These are phyloP conservation scores for Debaryomyces subglobosus DNA, from an alignment of 1,139 yeast species.

Conservation along the genomic window DNA sequence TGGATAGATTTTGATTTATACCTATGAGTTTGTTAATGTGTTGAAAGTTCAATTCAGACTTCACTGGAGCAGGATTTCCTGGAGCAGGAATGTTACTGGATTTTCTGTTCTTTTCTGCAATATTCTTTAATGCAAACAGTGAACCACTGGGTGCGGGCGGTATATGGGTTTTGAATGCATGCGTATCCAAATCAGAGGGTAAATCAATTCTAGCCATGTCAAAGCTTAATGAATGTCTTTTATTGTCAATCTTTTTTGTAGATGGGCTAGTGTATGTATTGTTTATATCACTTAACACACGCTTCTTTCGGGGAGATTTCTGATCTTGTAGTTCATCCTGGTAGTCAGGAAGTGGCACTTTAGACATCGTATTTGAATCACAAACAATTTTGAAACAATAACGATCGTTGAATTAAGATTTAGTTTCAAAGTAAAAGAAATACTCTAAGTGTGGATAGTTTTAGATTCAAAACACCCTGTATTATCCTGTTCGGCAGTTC, in stretches of 20 bases:
- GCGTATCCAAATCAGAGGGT: slow-evolving; percentile 5
- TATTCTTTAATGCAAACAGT: slow-evolving; percentile 7
- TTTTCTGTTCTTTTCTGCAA: slow-evolving; percentile 10
- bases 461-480: neutral
- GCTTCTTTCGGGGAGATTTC: slow-evolving; percentile 13
- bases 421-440: neutral
- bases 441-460: neutral
- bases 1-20: slow-evolving; percentile 10
- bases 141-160: slow-evolving; percentile 12
- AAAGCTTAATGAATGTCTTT: slow-evolving; percentile 19
- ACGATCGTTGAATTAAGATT: neutral
- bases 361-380: slow-evolving; percentile 2
- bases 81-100: slow-evolving; percentile 14
- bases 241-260: slow-evolving; percentile 6
- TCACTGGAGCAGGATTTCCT: slow-evolving; percentile 12
- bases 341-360: neutral
- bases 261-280: slow-evolving; percentile 7
- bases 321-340: neutral
- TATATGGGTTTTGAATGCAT: slow-evolving; percentile 10
- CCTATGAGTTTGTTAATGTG: slow-evolving; percentile 14
- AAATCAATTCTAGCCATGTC: slow-evolving; percentile 19
- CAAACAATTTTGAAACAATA: slow-evolving; percentile 7
- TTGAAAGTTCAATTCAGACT: slow-evolving; percentile 10
- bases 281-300: slow-evolving; percentile 21
- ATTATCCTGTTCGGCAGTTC: neutral